These are phyloP conservation scores for Starmera caribaea DNA, from an alignment of 805 yeast species.

Conservation along the genomic window DNA sequence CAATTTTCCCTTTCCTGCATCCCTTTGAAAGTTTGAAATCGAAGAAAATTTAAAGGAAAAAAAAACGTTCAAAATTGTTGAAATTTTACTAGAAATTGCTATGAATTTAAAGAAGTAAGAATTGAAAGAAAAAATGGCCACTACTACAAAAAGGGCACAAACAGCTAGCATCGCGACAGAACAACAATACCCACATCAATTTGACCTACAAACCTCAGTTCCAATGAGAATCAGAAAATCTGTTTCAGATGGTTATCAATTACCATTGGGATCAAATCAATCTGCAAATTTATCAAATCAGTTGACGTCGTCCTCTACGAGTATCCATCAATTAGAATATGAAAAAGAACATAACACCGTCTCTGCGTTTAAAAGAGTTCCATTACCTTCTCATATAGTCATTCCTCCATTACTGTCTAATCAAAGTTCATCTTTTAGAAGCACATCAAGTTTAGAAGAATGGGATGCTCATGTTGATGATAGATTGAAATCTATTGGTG, in stretches of 20 bases:
- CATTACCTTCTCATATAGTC: constrained; percentile 22
- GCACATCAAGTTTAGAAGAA: constrained; percentile 27
- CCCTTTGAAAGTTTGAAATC: too few relatives aligned
- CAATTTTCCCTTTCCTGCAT: too few relatives aligned
- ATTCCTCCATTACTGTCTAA: constrained; percentile 26
- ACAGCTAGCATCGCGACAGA: constrained; percentile 3
- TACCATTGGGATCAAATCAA: constrained; percentile 5
- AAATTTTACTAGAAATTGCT: too few relatives aligned
- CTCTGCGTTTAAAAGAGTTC: constrained; percentile 25
- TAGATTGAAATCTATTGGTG: constrained; percentile 24
- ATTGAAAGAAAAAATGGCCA: neutral
- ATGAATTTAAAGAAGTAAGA: neutral
- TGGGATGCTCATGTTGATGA: constrained; percentile 29
- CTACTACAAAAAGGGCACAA: neutral
- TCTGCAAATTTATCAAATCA: constrained; percentile 8
- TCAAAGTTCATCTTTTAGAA: constrained; percentile 20
- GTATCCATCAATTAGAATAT: constrained; percentile 9
- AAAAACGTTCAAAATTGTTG: too few relatives aligned
- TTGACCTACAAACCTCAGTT: constrained; percentile 35
- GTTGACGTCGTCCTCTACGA: constrained; percentile 8
- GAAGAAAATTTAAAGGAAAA: too few relatives aligned
- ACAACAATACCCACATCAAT: constrained; percentile 25
- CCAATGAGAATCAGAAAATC: constrained; percentile 70
- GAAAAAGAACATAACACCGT: constrained; percentile 10
- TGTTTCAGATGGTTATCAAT: constrained; percentile 50